These are phyloP conservation scores for Podila horticola DNA, from an alignment of 192 early-diverging fungal genomes.

Conservation along the genomic window DNA sequence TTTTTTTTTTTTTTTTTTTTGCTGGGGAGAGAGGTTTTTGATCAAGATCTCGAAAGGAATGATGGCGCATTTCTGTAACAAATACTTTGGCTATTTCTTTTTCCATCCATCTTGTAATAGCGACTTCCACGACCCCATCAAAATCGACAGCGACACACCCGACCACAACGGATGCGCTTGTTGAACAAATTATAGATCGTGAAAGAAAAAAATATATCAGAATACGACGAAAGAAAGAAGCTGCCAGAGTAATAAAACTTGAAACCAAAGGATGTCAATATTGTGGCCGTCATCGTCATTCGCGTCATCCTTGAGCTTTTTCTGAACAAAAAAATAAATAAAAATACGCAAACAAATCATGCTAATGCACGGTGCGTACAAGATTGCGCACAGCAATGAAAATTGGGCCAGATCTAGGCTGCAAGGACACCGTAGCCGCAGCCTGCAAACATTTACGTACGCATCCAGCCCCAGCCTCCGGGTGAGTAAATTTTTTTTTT, in stretches of 20 bases:
- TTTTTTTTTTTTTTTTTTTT: constrained; percentile 5
- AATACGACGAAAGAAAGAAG: not conserved
- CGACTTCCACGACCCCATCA: constrained; percentile 92
- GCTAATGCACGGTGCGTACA: too few species aligned
- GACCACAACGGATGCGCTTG: constrained; percentile 75
- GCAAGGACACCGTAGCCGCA: too few species aligned
- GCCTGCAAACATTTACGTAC: too few species aligned
- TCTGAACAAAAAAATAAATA: too few species aligned
- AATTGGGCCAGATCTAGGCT: too few species aligned
- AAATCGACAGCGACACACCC: constrained; percentile 81
- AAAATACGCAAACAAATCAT: too few species aligned
- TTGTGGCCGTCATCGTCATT: not conserved
- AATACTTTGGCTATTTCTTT: not conserved
- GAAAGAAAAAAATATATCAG: not conserved
- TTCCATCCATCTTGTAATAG: constrained; percentile 32
- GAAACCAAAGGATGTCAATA: not conserved
- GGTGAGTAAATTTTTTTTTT: too few species aligned
- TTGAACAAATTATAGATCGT: constrained; percentile 44
- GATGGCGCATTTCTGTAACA: too few species aligned
- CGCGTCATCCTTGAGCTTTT: not conserved
- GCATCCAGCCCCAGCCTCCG: too few species aligned
- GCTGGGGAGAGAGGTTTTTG: too few species aligned
- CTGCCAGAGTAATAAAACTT: not conserved
- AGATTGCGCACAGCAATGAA: too few species aligned
- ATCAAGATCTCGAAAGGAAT: too few species aligned